These are phyloP conservation scores for Xylaria sp. DNA, from an alignment of 2,329 filamentous ascomycete species.

Conservation along the genomic window DNA sequence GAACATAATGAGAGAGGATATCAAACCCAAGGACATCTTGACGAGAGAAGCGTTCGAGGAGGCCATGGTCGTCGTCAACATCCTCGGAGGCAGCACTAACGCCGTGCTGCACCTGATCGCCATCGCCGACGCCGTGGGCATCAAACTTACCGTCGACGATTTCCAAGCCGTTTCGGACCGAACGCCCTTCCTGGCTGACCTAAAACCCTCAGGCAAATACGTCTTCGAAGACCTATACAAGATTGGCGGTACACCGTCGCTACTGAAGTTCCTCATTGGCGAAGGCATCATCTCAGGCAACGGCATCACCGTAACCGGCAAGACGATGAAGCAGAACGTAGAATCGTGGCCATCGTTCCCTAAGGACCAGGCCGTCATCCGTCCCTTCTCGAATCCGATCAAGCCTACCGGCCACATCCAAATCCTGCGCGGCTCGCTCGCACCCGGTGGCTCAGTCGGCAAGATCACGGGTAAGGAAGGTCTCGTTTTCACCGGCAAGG, in stretches of 20 bases:
- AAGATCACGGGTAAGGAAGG: conserved; percentile 97
- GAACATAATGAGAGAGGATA: conserved; percentile 78
- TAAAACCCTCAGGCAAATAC: conserved; percentile 88
- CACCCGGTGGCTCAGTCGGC: conserved; percentile 86
- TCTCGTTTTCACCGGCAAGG: conserved; percentile 81
- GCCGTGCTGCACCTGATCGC: conserved; percentile 86
- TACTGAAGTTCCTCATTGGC: conserved; percentile 87
- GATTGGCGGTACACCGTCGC: conserved; percentile 85
- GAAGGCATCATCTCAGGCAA: conserved; percentile 83
- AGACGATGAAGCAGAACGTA: conserved; percentile 88
- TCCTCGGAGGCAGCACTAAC: conserved; percentile 86
- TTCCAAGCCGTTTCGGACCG: conserved; percentile 85
- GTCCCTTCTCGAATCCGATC: conserved; percentile 82
- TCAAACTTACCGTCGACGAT: conserved; percentile 86
- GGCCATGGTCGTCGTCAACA: conserved; percentile 84
- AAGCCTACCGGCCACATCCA: conserved; percentile 89
- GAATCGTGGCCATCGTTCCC: conserved; percentile 78
- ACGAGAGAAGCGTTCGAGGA: conserved; percentile 85
- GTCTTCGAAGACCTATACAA: conserved; percentile 87
- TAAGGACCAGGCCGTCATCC: conserved; percentile 82
- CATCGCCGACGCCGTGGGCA: conserved; percentile 81
- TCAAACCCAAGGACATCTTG: conserved; percentile 80
- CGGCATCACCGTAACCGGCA: conserved; percentile 86
- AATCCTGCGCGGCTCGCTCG: conserved; percentile 85
- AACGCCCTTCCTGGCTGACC: conserved; percentile 81